Evolutionary conservation across 1,284 basidiomycete species (phyloP), one percentile per base, ranked within the genome.

Genomic region (Pseudozyma tsukubaensis): DNA sequence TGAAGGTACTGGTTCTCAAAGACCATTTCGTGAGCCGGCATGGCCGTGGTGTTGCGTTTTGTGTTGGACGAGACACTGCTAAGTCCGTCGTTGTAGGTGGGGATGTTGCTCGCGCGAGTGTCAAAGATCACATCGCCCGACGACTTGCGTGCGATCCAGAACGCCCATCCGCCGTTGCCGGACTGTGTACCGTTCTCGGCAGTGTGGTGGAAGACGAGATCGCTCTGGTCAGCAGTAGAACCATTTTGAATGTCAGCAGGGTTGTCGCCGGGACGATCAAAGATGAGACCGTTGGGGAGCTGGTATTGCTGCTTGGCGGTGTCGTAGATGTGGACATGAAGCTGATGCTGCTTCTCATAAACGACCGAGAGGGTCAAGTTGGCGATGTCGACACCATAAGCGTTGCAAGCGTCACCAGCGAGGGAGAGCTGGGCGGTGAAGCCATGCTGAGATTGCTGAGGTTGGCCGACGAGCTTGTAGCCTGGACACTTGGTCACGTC

Each of bases 1-100:
- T 91, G 91, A 16, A 93, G 86, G 80, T 92, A 93, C 83, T 92
- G 92, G 14, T 92, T 89, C 80, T 92, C 91, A 75, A 93, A 7
- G 88, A 80, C 47, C 14, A 80, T 45, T 44, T 68, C 68, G 50
- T 81, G 78, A 42, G 50, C 58, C 6, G 77, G 79, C 75, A 78
- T 81, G 6, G 73, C 73, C 0, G 79, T 81, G 18, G 74, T 57
- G 57, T 79, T 81, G 43, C 68, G 54, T 57, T 73, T 71, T 0
- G 62, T 64, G 37, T 73, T 50, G 19, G n/a, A 40, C 2, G 55
- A 51, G 11, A 63, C 60, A 24, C 50, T 62, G 53, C 67, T 68
- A n/a, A 80, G 63, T 4, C 70, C 67, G 4, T 68, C 32, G 1
- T 61, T 9, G 54, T 79, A 81, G 1, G 71, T 72, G 8, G 79